Evolutionary conservation across 2,329 filamentous ascomycete genomes (phyloP), one percentile per base, ranked within the genome.

Genomic region (Nothophoma quercina): DNA sequence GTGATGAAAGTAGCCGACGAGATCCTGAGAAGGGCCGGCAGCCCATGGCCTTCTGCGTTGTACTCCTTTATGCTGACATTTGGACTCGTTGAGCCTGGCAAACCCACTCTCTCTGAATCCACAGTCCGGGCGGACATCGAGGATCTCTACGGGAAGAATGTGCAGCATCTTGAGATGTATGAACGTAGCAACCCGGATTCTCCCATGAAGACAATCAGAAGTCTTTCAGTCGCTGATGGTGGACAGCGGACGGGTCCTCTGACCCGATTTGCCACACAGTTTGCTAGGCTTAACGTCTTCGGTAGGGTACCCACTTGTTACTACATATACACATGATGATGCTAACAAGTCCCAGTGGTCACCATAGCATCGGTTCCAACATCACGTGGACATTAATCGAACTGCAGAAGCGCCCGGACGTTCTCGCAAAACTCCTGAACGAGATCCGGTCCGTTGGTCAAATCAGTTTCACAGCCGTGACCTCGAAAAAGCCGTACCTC

Each of bases 281-380:
- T 45, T 23, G 40, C 48, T 5, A 44, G 40, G 16, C 33, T 44
- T 2, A 51, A 51, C 22, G 21, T 51, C 3, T 51, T 40, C 18
- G 35, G 44, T 40, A 22, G 29, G 45, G 15, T 4, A 1, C 16
- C n/a, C n/a, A n/a, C n/a, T n/a, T n/a, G n/a, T n/a, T n/a, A n/a
- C n/a, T n/a, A n/a, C n/a, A n/a, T n/a, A n/a, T n/a, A n/a, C n/a
- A n/a, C n/a, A n/a, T 41, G 16, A 49, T 5, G 1, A 13, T 4
- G 13, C 25, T 25, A 9, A 32, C 18, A 35, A n/a, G n/a, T 9
- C 3, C 7, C 33, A 1, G 51, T 9, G 44, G 51, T 7, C 51
- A 54, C 18, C 51, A 41, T 28, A 36, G 39, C 16, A 36, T 54
- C n/a, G 51, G 44, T 9, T 54, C 44, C 2, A 43, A 48, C 8